Evolutionary conservation across 768 basidiomycete species (phyloP), one percentile per base, ranked within the genome.

Genomic region (Cystofilobasidium capitatum): DNA sequence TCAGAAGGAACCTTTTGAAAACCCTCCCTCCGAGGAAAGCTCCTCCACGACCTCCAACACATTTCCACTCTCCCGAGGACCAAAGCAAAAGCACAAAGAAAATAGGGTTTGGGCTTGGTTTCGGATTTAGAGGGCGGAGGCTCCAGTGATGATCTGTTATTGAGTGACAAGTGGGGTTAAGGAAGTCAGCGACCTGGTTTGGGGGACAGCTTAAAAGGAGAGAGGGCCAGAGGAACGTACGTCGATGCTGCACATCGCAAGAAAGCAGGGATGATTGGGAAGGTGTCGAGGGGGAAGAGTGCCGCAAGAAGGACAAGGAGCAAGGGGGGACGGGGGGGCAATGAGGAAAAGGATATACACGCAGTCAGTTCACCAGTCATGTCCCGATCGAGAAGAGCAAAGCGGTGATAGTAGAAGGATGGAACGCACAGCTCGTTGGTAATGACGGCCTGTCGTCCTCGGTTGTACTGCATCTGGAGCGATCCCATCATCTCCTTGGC

Each of bases 361-460:
- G n/a, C n/a, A n/a, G n/a, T n/a, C n/a, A n/a, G n/a, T n/a, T n/a
- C n/a, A n/a, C n/a, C n/a, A n/a, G n/a, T n/a, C n/a, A n/a, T n/a
- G n/a, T n/a, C n/a, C n/a, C n/a, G n/a, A n/a, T n/a, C n/a, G n/a
- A n/a, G n/a, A n/a, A n/a, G n/a, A n/a, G n/a, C n/a, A n/a, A n/a
- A n/a, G n/a, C n/a, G n/a, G n/a, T n/a, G n/a, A n/a, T n/a, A n/a
- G n/a, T n/a, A n/a, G n/a, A n/a, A n/a, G n/a, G 3, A 49, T 10
- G 51, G 24, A 26, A 63, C 67, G 54, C 39, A 69, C 64, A 61
- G 58, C 58, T 64, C 69, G 65, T 64, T 64, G 57, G 92, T 97
- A 76, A 97, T 97, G 72, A 91, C 87, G 71, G 92, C 92, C 81
- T 97, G 92, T 76, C 92, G 89, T 82, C 93, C 92, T 84, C 92